Evolutionary conservation across 83 land plant species (phyloP).

Genomic region (Picea engelmannii): DNA sequence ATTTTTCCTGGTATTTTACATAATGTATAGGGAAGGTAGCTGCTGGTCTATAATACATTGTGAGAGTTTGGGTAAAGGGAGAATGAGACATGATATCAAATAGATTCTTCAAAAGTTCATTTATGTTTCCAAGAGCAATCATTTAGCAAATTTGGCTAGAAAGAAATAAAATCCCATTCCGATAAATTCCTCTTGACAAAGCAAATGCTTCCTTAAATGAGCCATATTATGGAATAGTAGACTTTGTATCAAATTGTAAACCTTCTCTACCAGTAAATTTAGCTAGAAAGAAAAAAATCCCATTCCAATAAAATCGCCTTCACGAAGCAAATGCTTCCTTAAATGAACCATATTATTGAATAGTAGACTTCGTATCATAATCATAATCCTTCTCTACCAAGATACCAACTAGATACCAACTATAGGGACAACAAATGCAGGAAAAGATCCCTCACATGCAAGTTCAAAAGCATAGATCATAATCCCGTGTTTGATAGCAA

Average conservation of each 20-base stretch:
- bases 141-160: no score
- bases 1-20: no score
- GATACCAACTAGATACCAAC: constrained; percentile 58
- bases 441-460: constrained; percentile 89
- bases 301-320: constrained; percentile 31
- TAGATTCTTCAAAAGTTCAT: no score
- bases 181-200: constrained; percentile 62
- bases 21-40: no score
- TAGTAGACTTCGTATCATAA: constrained; percentile 44
- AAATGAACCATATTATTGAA: constrained; percentile 55
- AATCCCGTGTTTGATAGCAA: constrained; percentile 86
- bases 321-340: constrained; percentile 82
- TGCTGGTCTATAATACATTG: no score
- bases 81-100: no score
- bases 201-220: constrained; percentile 76
- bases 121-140: no score
- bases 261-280: constrained; percentile 55
- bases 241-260: constrained; percentile 73
- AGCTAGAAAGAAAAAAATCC: no score
- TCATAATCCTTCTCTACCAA: constrained; percentile 85
- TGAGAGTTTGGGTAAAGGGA: no score
- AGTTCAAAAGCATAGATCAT: constrained; percentile 97
- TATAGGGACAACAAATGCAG: constrained; percentile 87
- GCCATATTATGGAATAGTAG: constrained; percentile 44
- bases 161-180: no score